Evolutionary conservation across 345 rosid species (phyloP).

Genomic region (Lumnitzera racemosa): DNA sequence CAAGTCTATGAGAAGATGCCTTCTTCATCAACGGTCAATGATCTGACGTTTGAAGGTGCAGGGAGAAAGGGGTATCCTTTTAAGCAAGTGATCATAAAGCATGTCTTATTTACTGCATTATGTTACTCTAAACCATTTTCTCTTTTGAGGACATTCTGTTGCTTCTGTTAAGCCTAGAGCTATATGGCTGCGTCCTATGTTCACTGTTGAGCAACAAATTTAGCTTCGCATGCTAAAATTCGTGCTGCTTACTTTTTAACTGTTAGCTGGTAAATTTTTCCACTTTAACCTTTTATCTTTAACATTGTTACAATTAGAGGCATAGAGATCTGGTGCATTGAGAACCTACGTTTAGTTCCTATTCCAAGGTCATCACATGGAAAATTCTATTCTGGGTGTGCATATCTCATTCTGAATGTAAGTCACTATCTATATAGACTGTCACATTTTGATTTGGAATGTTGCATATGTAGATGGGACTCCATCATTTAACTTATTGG

Average conservation of each 20-base stretch:
- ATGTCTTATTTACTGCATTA: neutral
- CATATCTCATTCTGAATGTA: conserved; percentile 61
- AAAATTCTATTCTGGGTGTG: conserved; percentile 65
- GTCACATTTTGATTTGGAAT: neutral
- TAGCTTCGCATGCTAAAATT: too few species aligned
- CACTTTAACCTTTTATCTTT: conserved; percentile 12
- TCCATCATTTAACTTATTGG: neutral
- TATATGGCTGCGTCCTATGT: too few species aligned
- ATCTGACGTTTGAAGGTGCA: conserved; percentile 47
- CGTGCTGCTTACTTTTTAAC: too few species aligned
- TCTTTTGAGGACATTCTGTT: neutral
- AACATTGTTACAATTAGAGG: conserved; percentile 33
- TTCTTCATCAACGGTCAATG: conserved; percentile 29
- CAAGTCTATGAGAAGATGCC: conserved; percentile 32
- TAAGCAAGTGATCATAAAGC: neutral
- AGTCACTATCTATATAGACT: conserved; percentile 8
- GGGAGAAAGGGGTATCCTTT: conserved; percentile 54
- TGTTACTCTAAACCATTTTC: neutral
- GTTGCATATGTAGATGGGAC: neutral
- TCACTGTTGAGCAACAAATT: too few species aligned
- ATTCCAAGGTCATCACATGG: conserved; percentile 56
- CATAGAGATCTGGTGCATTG: conserved; percentile 73
- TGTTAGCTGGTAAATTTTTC: neutral
- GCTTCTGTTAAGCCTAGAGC: too few species aligned
- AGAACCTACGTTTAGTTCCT: conserved; percentile 38